Conservation (phyloP, 345 rosid species). For the Hypericum perforatum region DNA sequence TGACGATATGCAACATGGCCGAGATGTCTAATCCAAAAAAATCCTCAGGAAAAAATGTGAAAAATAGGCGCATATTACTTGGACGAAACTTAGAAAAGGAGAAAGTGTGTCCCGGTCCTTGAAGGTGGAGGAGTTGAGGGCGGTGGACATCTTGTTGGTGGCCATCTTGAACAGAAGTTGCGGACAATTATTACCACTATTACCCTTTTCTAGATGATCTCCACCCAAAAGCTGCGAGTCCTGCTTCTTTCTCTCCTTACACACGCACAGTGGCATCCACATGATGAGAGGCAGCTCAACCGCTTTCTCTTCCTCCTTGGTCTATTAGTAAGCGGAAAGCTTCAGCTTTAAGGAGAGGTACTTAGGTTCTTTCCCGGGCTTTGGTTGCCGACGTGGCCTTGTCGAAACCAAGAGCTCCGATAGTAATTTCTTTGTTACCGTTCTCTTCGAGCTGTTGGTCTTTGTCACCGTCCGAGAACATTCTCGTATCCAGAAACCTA, state of each 20-base stretch:
- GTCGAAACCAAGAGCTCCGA: constrained; percentile 10
- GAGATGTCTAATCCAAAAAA: too few relatives aligned
- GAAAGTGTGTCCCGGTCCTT: constrained; percentile 15
- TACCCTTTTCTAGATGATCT: too few relatives aligned
- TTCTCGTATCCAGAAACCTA: too few relatives aligned
- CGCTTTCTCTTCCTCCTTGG: too few relatives aligned
- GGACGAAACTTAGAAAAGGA: constrained; percentile 15
- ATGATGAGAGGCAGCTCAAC: too few relatives aligned
- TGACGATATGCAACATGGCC: too few relatives aligned
- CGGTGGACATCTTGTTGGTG: constrained; percentile 38
- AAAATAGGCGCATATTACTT: too few relatives aligned
- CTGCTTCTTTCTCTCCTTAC: constrained; percentile 3
- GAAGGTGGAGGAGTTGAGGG: constrained; percentile 28
- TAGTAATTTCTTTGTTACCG: constrained; percentile 1
- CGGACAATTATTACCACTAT: too few relatives aligned
- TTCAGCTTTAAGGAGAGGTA: constrained; percentile 50
- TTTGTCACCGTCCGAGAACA: too few relatives aligned
- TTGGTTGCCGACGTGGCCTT: constrained; percentile 36
- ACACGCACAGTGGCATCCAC: background rate
- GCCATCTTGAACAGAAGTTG: constrained; percentile 36
- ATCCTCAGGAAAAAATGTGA: too few relatives aligned
- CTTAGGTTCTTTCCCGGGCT: constrained; percentile 56
- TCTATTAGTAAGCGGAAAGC: too few relatives aligned
- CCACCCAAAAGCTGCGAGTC: constrained; percentile 26
- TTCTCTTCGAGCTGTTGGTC: too few relatives aligned